Conservation (phyloP, 208 protist species). For the Leishmania braziliensis region DNA sequence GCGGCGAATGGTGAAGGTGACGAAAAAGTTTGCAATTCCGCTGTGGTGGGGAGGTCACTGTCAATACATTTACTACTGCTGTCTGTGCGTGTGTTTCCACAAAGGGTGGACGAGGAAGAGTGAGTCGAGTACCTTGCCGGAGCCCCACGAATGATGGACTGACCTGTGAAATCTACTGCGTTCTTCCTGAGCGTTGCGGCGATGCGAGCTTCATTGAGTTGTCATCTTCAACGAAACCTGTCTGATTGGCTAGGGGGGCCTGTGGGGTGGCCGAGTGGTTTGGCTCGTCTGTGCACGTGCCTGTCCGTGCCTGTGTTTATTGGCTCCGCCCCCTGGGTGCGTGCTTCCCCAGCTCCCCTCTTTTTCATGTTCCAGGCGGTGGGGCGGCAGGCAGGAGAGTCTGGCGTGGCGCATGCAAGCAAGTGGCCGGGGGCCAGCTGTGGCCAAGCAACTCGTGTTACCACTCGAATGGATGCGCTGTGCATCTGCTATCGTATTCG, state of each 20-base stretch:
- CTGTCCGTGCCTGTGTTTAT: neutral
- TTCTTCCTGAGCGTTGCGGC: slow-evolving; percentile 14
- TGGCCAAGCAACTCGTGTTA: slow-evolving; percentile 78
- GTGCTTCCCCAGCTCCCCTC: neutral
- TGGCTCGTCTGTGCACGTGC: neutral
- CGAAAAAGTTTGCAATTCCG: neutral
- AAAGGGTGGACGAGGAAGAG: neutral
- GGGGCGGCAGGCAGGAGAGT: neutral
- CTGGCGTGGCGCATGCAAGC: neutral
- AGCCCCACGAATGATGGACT: slow-evolving; percentile 7
- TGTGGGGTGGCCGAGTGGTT: neutral
- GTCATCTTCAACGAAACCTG: slow-evolving; percentile 18
- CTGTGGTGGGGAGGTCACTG: neutral
- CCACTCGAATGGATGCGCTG: slow-evolving; percentile 37
- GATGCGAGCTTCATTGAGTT: slow-evolving; percentile 18
- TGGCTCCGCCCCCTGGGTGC: neutral
- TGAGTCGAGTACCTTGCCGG: neutral
- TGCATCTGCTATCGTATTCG: slow-evolving; percentile 36
- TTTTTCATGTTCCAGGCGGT: neutral
- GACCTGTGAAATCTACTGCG: slow-evolving; percentile 14
- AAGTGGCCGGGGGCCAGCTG: neutral
- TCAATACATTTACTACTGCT: neutral
- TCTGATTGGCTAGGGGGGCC: neutral
- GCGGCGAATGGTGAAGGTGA: neutral
- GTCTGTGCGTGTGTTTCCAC: neutral